Percentiles rank a stretch among this genome's conserved stretches.
Evolutionary conservation across 164 flowering plant genomes (phyloP).

Genomic region (Pachysandra terminalis): DNA sequence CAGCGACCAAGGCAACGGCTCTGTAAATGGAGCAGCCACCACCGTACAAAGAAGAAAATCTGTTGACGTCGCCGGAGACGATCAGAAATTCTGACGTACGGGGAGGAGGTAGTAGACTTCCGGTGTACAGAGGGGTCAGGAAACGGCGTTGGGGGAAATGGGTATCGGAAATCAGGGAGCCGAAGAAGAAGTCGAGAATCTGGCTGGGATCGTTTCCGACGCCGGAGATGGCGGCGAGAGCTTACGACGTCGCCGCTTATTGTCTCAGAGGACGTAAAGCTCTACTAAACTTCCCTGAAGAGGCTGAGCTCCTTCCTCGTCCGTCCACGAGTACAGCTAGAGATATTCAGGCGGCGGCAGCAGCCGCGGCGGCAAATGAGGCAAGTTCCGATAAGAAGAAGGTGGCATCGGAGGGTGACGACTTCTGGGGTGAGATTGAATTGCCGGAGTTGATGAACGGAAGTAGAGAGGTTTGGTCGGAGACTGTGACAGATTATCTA

Average conservation of each 20-base stretch:
- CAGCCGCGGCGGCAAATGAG: not conserved
- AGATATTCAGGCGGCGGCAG: slow-evolving; percentile 69
- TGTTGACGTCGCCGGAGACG: not conserved
- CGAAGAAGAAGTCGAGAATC: slow-evolving; percentile 63
- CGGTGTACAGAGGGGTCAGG: slow-evolving; percentile 60
- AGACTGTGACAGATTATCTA: not conserved
- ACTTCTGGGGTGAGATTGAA: slow-evolving; percentile 1
- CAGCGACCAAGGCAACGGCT: not conserved
- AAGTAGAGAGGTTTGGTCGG: no score
- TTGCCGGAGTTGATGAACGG: not conserved
- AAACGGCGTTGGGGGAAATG: slow-evolving; percentile 79
- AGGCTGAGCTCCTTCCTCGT: slow-evolving; percentile 46
- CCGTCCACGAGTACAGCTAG: slow-evolving; percentile 48
- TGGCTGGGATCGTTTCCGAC: slow-evolving; percentile 77
- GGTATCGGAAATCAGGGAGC: slow-evolving; percentile 81
- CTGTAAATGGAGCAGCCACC: not conserved
- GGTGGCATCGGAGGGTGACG: not conserved
- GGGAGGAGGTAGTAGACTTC: slow-evolving; percentile 42
- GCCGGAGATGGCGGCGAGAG: slow-evolving; percentile 83
- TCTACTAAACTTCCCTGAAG: slow-evolving; percentile 63
- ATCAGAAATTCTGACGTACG: slow-evolving; percentile 1
- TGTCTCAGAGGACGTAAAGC: slow-evolving; percentile 56
- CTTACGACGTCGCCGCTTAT: slow-evolving; percentile 66
- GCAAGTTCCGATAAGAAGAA: not conserved
- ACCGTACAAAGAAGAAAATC: not conserved